Evolutionary conservation across 768 basidiomycete genomes (phyloP).

Genomic region (Pholiota microspora): DNA sequence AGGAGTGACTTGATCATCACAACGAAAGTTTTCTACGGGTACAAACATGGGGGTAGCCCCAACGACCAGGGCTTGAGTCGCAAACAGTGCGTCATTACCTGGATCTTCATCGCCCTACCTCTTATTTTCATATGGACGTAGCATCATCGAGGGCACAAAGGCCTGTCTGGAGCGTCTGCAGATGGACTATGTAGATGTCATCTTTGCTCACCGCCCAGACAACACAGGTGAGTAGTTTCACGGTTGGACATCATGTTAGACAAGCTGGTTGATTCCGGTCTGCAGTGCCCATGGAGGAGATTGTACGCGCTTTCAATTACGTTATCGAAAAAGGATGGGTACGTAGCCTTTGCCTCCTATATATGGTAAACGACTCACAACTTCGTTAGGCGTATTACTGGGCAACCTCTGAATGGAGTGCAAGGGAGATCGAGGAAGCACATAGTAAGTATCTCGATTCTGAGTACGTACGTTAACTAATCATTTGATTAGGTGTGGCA

Average conservation of each 20-base stretch:
- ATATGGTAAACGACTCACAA: constrained; percentile 1
- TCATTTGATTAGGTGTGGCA: constrained; percentile 50
- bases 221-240: constrained; percentile 45
- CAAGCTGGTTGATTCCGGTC: neutral
- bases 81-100: constrained; percentile 48
- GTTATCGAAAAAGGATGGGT: constrained; percentile 75
- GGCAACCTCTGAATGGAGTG: constrained; percentile 78
- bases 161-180: constrained; percentile 65
- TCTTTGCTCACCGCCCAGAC: constrained; percentile 71
- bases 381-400: constrained; percentile 55
- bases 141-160: constrained; percentile 74
- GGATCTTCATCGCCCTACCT: neutral
- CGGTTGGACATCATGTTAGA: constrained; percentile 6
- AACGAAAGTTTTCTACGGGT: constrained; percentile 84
- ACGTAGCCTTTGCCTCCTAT: neutral
- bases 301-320: constrained; percentile 79
- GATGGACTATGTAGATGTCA: constrained; percentile 73
- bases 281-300: constrained; percentile 70
- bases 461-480: neutral
- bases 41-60: constrained; percentile 43
- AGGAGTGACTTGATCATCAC: constrained; percentile 70
- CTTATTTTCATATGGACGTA: constrained; percentile 15
- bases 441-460: constrained; percentile 36
- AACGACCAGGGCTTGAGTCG: constrained; percentile 56
- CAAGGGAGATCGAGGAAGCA: constrained; percentile 66